A percentile compares a stretch with the other conserved stretches of the same genome.
Conservation (phyloP, 2,329 filamentous ascomycete species). For the Pseudonectria buxi region DNA sequence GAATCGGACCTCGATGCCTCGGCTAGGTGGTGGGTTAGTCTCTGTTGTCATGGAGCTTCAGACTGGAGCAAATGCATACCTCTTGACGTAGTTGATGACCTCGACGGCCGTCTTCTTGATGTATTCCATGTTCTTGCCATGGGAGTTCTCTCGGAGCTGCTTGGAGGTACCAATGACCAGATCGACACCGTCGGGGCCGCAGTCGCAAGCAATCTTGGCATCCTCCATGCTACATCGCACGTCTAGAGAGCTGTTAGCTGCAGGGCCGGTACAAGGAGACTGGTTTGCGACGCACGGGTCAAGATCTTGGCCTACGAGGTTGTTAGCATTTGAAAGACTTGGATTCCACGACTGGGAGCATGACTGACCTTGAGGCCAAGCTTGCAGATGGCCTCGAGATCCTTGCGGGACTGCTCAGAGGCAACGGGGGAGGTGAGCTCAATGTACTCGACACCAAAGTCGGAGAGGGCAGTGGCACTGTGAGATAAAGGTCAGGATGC, state of each 20-base stretch:
- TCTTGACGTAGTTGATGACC: constrained; percentile 29
- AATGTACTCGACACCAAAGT: constrained; percentile 50
- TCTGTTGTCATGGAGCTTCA: neutral
- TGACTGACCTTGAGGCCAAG: constrained; percentile 72
- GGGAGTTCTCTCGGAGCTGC: constrained; percentile 76
- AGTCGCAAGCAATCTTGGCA: constrained; percentile 57
- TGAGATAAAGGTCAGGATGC: neutral
- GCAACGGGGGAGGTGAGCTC: constrained; percentile 83
- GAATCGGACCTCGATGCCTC: constrained; percentile 29
- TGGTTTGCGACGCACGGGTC: constrained; percentile 13
- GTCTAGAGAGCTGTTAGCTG: constrained; percentile 9
- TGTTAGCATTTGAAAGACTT: constrained; percentile 1
- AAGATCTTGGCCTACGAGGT: constrained; percentile 25
- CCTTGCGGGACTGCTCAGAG: constrained; percentile 74
- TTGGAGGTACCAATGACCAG: constrained; percentile 80
- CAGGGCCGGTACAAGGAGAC: neutral
- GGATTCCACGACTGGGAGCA: constrained; percentile 16
- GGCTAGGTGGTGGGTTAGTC: constrained; percentile 8
- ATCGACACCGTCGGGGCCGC: constrained; percentile 70
- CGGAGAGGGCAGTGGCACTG: constrained; percentile 15
- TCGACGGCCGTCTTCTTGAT: constrained; percentile 54
- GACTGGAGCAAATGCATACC: neutral
- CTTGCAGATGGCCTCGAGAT: constrained; percentile 91
- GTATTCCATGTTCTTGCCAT: constrained; percentile 87
- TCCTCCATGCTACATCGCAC: constrained; percentile 23